Conservation (phyloP, 1,284 basidiomycete genomes). For the Heliocybe sulcata region DNA sequence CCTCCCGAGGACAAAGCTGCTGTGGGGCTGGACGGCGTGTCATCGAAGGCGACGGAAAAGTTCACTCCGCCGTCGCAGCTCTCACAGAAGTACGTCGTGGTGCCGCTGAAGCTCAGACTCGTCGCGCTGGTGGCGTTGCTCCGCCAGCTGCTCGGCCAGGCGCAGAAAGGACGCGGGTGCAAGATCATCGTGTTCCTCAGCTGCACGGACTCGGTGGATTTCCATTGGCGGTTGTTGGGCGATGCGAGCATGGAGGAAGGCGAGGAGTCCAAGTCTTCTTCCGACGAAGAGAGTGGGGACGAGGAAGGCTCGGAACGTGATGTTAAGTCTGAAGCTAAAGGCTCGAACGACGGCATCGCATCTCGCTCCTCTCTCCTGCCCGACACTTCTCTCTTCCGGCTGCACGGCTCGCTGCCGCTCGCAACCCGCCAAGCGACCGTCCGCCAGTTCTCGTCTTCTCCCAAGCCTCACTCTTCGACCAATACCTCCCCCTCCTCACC, state of each 20-base stretch:
- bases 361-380: conserved; percentile 76
- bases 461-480: conserved; percentile 19
- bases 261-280: conserved; percentile 13
- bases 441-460: conserved; percentile 69
- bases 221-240: conserved; percentile 89
- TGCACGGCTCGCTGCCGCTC: conserved; percentile 90
- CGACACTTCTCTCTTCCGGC: conserved; percentile 77
- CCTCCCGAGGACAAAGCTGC: conserved; percentile 14
- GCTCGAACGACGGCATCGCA: conserved; percentile 35
- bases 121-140: conserved; percentile 87
- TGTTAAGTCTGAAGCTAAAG: conserved; percentile 13
- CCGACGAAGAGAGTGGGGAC: conserved; percentile 21
- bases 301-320: conserved; percentile 16
- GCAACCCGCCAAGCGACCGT: conserved; percentile 79
- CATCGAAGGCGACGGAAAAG: conserved; percentile 34
- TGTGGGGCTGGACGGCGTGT: background rate
- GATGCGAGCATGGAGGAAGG: conserved; percentile 64
- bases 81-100: conserved; percentile 89
- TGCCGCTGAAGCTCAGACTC: conserved; percentile 88
- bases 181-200: conserved; percentile 94
- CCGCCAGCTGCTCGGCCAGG: conserved; percentile 64
- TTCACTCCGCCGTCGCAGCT: conserved; percentile 96
- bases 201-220: conserved; percentile 97
- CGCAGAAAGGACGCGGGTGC: conserved; percentile 36
- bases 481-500: conserved; percentile 15